Conservation (phyloP, 2,329 filamentous ascomycete species). For the Xylariaceae sp. region DNA sequence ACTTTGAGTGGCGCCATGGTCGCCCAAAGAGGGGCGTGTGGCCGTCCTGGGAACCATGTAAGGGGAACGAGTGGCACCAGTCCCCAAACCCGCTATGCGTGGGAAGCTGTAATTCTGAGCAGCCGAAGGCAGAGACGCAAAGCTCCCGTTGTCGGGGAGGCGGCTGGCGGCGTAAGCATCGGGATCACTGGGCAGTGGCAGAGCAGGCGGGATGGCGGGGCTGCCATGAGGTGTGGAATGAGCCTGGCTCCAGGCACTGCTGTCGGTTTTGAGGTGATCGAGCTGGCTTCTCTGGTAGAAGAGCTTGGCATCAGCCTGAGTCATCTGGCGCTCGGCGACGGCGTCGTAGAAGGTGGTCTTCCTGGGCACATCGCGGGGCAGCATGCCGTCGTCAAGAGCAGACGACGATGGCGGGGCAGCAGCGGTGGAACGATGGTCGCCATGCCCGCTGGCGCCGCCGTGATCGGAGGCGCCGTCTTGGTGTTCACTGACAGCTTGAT, state of each 20-base stretch:
- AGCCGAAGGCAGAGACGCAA: constrained; percentile 24
- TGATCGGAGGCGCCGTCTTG: constrained; percentile 28
- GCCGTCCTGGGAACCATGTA: constrained; percentile 29
- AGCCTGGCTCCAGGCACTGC: constrained; percentile 33
- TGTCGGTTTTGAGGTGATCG: constrained; percentile 43
- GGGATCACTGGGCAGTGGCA: constrained; percentile 9
- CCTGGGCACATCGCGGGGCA: constrained; percentile 56
- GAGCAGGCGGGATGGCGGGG: constrained; percentile 34
- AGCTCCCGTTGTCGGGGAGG: constrained; percentile 24
- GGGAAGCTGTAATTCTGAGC: constrained; percentile 30
- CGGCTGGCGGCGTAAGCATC: constrained; percentile 9
- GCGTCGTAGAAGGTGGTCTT: constrained; percentile 91
- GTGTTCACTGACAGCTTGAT: not conserved
- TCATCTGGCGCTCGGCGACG: constrained; percentile 89
- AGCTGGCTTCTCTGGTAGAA: constrained; percentile 89
- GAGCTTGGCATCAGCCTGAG: constrained; percentile 87
- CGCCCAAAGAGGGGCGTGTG: constrained; percentile 29
- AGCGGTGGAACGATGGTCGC: constrained; percentile 17
- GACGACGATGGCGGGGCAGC: constrained; percentile 26
- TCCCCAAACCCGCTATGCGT: constrained; percentile 25
- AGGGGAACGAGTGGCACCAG: constrained; percentile 15
- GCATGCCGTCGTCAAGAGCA: constrained; percentile 49
- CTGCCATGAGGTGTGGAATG: constrained; percentile 45
- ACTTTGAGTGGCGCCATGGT: constrained; percentile 12
- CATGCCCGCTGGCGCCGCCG: constrained; percentile 22